Percentiles rank a stretch among this genome's conserved stretches.
Conservation (phyloP, 192 early-diverging fungal species). For the Kickxella alabastrina region DNA sequence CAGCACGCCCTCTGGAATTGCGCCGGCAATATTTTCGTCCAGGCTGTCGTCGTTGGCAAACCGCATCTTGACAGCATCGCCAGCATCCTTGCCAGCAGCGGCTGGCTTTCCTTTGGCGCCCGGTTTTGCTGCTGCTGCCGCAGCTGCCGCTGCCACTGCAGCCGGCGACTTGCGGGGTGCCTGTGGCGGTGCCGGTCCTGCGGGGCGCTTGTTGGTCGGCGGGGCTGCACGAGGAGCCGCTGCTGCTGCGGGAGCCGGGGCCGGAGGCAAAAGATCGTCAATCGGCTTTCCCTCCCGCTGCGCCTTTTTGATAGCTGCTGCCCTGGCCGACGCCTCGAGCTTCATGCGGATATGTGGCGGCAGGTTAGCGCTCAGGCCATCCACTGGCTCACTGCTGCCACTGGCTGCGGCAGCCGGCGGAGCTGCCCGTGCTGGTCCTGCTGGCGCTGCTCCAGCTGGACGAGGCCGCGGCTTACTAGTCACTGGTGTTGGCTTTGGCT, state of each 20-base stretch:
- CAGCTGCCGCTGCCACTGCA: slow-evolving; percentile 19
- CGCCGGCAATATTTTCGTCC: slow-evolving; percentile 61
- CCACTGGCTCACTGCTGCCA: neutral
- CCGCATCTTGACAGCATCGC: slow-evolving; percentile 66
- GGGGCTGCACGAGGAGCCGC: slow-evolving; percentile 9
- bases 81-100: slow-evolving; percentile 11
- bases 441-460: neutral
- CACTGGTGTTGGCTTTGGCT: slow-evolving; percentile 5
- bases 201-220: slow-evolving; percentile 12
- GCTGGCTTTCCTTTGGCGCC: slow-evolving; percentile 31
- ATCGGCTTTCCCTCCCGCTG: slow-evolving; percentile 40
- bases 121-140: slow-evolving; percentile 15
- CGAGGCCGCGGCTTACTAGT: slow-evolving; percentile 2
- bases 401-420: neutral
- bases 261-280: slow-evolving; percentile 31
- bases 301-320: slow-evolving; percentile 49
- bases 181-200: slow-evolving; percentile 37
- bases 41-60: slow-evolving; percentile 64
- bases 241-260: slow-evolving; percentile 15
- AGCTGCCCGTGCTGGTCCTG: neutral
- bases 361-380: slow-evolving; percentile 39
- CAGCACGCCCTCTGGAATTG: slow-evolving; percentile 59
- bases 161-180: slow-evolving; percentile 32
- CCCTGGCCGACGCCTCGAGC: slow-evolving; percentile 49
- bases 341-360: slow-evolving; percentile 50